Evolutionary conservation across 441 rosid genomes (phyloP), one percentile per base, ranked within the genome.

Genomic region (Euphorbia corollata): DNA sequence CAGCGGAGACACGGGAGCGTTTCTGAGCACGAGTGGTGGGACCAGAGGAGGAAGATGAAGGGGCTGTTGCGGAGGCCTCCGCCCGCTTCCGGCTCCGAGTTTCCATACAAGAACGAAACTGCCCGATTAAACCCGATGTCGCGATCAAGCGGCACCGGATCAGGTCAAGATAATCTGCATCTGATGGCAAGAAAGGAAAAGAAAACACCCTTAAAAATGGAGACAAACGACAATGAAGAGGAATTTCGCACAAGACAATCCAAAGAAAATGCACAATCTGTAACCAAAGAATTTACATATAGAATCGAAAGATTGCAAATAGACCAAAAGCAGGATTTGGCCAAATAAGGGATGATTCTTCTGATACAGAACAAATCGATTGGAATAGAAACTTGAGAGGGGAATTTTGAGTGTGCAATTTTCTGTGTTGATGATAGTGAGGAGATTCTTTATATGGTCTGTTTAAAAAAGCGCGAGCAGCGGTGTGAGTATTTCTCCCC

Each of bases 11-110:
- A 54, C 98, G 97, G 48, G 88, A 73, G 73, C 97, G 96, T 74
- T 90, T 95, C 79, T 85, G 70, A 24, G 89, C 74, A 65, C 94
- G 97, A 71, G 98, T 83, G 76, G 87, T 76, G 43, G 94, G 87
- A 78, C 89, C 86, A 22, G 96, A 83, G 41, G 88, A 74, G 60
- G 92, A 79, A 73, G 88, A 78, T 74, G 96, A 86, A 75, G 93
- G 92, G 90, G 97, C 92, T 79, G 96, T 67, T 87, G 96, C 88
- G 95, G 97, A 82, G 81, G 96, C 98, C 99, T 95, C 98, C 96
- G 97, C 99, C 92, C 99, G 90, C 91, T 95, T 95, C 85, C 98
- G 97, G 96, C 99, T 90, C 70, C 99, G 96, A 87, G 97, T 95
- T 95, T 95, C 99, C 99, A 92, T 95, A 95, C 99, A 95, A 90